Evolutionary conservation across 345 rosid genomes (phyloP).

Genomic region (Mangifera indica): DNA sequence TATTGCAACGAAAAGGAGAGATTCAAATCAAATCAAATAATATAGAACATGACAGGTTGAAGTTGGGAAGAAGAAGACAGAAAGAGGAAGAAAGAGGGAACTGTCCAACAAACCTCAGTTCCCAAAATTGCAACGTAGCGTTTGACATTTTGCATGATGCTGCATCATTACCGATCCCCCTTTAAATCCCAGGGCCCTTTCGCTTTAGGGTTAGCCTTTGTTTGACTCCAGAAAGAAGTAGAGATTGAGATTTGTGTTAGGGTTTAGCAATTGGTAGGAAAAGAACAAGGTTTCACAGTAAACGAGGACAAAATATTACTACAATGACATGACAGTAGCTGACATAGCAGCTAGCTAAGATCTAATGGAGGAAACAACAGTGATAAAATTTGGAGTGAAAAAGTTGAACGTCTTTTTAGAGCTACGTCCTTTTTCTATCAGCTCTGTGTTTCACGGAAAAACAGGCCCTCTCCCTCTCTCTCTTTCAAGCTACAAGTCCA

Average conservation of each 20-base stretch:
- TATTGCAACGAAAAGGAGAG: too few species aligned
- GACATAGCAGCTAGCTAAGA: too few species aligned
- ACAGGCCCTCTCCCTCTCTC: background rate
- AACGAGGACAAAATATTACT: constrained; percentile 24
- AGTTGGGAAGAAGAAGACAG: constrained; percentile 25
- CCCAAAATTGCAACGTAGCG: constrained; percentile 58
- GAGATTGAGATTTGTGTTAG: background rate
- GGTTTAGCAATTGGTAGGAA: background rate
- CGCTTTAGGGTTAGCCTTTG: background rate
- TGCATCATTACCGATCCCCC: constrained; percentile 36
- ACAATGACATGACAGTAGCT: too few species aligned
- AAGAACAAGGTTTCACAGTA: constrained; percentile 17
- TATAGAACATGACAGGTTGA: constrained; percentile 7
- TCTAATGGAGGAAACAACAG: background rate
- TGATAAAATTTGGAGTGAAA: constrained; percentile 18
- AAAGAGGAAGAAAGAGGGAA: constrained; percentile 18
- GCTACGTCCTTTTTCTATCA: constrained; percentile 5
- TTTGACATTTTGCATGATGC: constrained; percentile 75
- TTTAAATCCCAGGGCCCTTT: background rate
- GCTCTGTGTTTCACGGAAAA: background rate
- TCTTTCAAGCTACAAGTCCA: background rate
- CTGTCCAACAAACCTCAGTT: constrained; percentile 53
- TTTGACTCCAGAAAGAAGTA: constrained; percentile 24
- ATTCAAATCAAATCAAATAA: constrained; percentile 12
- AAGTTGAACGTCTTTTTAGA: constrained; percentile 35